phyloP scores from a whole-genome alignment of 441 rosid species.

The Gossypium lobatum region DNA sequence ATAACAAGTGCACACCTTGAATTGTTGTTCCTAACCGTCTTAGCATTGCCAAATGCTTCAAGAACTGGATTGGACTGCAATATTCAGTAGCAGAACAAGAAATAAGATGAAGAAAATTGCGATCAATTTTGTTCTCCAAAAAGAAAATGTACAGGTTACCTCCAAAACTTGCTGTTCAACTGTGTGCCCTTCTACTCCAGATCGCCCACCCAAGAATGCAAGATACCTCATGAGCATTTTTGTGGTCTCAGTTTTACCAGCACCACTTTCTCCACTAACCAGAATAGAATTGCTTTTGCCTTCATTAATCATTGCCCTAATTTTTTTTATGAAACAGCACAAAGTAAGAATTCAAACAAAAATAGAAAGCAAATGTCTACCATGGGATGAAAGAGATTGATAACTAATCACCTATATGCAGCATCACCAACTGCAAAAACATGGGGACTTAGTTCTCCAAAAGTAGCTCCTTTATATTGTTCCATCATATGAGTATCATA shows the following conservation, averaged over 20 bases:
- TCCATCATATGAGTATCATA: slow-evolving; percentile 99
- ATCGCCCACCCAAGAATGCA: slow-evolving; percentile 93
- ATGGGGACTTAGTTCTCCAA: slow-evolving; percentile 99
- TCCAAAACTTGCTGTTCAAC: slow-evolving; percentile 99
- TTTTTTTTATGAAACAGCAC: slow-evolving; percentile 18
- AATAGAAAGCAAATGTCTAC: background rate
- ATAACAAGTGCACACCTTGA: slow-evolving; percentile 58
- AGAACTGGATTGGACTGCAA: slow-evolving; percentile 98
- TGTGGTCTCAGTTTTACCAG: slow-evolving; percentile 99
- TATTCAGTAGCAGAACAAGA: slow-evolving; percentile 1
- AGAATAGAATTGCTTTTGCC: slow-evolving; percentile 97
- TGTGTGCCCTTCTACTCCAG: slow-evolving; percentile 96
- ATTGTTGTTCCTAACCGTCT: slow-evolving; percentile 96
- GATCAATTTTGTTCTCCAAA: background rate
- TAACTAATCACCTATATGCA: slow-evolving; percentile 63
- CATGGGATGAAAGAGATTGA: background rate
- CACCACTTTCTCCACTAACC: slow-evolving; percentile 99
- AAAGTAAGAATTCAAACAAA: slow-evolving; percentile 17
- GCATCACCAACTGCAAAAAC: slow-evolving; percentile 98
- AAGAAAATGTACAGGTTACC: slow-evolving; percentile 37
- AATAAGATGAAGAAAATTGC: background rate
- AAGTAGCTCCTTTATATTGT: slow-evolving; percentile 95
- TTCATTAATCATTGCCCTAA: slow-evolving; percentile 95
- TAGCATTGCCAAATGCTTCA: slow-evolving; percentile 99
- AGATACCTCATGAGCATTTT: slow-evolving; percentile 99